Base-by-base conservation (phyloP, 2,329 filamentous ascomycete genomes). In the Exophiala bonariae region DNA sequence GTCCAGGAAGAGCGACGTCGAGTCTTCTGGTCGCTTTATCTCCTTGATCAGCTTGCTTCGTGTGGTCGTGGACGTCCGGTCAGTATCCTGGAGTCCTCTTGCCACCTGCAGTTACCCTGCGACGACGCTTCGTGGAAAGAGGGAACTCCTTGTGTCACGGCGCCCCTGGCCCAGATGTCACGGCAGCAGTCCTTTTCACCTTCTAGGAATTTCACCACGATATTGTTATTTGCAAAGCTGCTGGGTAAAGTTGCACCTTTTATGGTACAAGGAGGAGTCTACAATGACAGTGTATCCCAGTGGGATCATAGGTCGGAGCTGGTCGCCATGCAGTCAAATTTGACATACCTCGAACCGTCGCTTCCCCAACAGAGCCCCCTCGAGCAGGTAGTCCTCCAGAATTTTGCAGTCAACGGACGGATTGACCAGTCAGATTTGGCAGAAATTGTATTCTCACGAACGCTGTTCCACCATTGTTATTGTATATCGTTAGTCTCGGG, bases 31-130 rank as follows among this genome's bases (percentile, higher is more conserved):
- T 63, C 62, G 1, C 47, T 55, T 9, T 65, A 64, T 31, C 43
- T 65, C 1, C 42, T 63, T 6, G 61, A 65, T 34, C 60, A 59
- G 26, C 50, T 65, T 10, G 59, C 61, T n/a, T 61, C 61, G 3
- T 61, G 59, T 34, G 60, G 59, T 18, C 41, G 52, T 3, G 42
- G 22, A 1, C 37, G 44, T 7, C 48, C 52, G 6, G 31, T 40
- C 4, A 41, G 38, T 17, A 52, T 57, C 8, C 28, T 37, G 17
- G 54, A 56, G 22, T 14, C 32, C 10, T 43, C 19, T n/a, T 57
- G 54, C 28, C 48, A 45, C 20, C 26, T 57, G 31, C 49, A 50
- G 26, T 44, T 57, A 18, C 52, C 50, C 3, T 49, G 34, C 14
- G 37, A 44, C 20, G 54, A 53, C 26, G n/a, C 10, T 11, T 11